Evolutionary conservation across 352 stramenopile species (phyloP), one percentile per base, ranked within the genome.

Genomic region (Aphanomyces astaci): DNA sequence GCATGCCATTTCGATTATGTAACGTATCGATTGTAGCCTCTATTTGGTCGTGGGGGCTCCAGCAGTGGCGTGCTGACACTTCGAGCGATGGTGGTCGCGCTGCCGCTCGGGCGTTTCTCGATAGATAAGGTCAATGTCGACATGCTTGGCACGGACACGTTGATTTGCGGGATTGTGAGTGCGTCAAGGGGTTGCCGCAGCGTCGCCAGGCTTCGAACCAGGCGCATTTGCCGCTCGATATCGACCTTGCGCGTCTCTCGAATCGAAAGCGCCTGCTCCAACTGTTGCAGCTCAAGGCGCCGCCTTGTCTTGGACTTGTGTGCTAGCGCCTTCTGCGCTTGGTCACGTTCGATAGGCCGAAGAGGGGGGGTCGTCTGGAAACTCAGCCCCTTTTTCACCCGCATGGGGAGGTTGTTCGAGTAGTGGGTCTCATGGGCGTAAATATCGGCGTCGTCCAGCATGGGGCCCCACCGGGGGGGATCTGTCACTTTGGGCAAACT

Each of bases 211-310:
- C 25, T 59, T 9, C 25, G 51, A 24, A 39, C 40, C 25, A 52
- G 13, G 25, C 56, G 56, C 19, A 65, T 25, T 27, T 65, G 56
- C 11, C 56, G 56, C 56, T 65, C 56, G 32, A 65, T 53, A 36
- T 65, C 56, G 11, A 65, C 36, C 56, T 65, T 65, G 56, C 56
- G 56, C 32, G 17, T 32, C 56, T 45, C 54, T 19, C 54, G 54
- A 15, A 49, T 33, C 22, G n/a, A 25, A 32, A 65, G 39, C 32
- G 36, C 22, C 10, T 27, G 56, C 30, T 63, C 54, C 3, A 45
- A 25, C 17, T 63, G 30, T 24, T 49, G 30, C 4, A 63, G 56
- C 32, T 65, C 56, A n/a, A 65, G 10, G 39, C n/a, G 56, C 28
- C 56, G 56, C 24, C 32, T 13, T 15, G 32, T 27, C n/a, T 65